Evolutionary conservation across 2,329 filamentous ascomycete species (phyloP).

Genomic region (Phoma sp.): DNA sequence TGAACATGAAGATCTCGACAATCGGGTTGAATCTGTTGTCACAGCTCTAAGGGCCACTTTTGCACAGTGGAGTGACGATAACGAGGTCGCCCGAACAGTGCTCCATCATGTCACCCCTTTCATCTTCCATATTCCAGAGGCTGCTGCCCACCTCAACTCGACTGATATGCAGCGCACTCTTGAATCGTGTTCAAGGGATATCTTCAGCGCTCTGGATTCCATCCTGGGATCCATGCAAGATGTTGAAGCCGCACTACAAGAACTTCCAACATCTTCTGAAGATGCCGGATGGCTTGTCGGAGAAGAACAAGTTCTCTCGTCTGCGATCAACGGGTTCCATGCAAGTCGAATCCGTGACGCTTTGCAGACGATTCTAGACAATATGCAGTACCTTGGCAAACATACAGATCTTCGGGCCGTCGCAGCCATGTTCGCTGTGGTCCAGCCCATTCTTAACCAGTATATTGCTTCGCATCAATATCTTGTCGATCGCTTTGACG

Average conservation of each 20-base stretch:
- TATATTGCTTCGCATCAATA: constrained; percentile 69
- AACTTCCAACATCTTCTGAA: constrained; percentile 64
- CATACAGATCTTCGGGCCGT: constrained; percentile 52
- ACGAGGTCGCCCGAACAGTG: constrained; percentile 32
- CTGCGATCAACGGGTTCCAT: constrained; percentile 65
- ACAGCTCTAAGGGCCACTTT: constrained; percentile 24
- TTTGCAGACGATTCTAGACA: constrained; percentile 53
- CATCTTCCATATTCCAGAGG: constrained; percentile 51
- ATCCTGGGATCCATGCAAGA: constrained; percentile 82
- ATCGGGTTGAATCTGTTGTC: constrained; percentile 22
- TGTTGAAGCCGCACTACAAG: constrained; percentile 62
- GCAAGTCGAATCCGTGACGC: constrained; percentile 60
- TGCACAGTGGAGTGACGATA: constrained; percentile 21
- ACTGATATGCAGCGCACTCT: constrained; percentile 19
- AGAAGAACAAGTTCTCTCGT: constrained; percentile 46
- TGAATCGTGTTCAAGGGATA: constrained; percentile 60
- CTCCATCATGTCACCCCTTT: constrained; percentile 71
- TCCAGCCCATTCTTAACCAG: constrained; percentile 75
- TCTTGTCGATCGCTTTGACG: constrained; percentile 63
- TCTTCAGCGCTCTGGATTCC: constrained; percentile 72
- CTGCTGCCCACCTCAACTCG: not conserved
- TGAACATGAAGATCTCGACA: constrained; percentile 20
- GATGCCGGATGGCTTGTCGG: constrained; percentile 68
- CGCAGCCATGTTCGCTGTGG: constrained; percentile 64
- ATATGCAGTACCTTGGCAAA: constrained; percentile 54